Conservation (phyloP, 352 stramenopile genomes). For the Hyaloperonospora arabidopsidis region DNA sequence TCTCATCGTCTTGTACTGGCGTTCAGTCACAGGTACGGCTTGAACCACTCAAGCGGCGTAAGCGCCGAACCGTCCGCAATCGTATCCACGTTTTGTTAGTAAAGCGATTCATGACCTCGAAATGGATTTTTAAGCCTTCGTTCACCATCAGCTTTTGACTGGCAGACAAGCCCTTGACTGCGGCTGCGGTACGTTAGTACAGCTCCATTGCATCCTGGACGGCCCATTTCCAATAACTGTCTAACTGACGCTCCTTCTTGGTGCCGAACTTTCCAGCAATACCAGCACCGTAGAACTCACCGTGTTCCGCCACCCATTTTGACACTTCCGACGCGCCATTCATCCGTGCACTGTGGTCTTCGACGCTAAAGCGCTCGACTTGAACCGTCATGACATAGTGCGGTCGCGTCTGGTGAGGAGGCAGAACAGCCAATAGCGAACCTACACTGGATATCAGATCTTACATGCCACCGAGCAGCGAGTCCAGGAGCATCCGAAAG, state of each 20-base stretch:
- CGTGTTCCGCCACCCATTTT: conserved; percentile 48
- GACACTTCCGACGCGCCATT: conserved; percentile 42
- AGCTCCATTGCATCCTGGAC: conserved; percentile 60
- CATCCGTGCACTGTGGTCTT: conserved; percentile 33
- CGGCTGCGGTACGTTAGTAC: conserved; percentile 44
- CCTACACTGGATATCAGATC: conserved; percentile 37
- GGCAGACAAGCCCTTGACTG: conserved; percentile 12
- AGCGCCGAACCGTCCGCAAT: conserved; percentile 26
- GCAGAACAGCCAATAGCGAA: conserved; percentile 47
- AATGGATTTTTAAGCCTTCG: conserved; percentile 30
- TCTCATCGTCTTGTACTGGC: no score
- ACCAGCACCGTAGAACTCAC: conserved; percentile 43
- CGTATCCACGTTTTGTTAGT: conserved; percentile 44
- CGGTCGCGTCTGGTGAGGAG: conserved; percentile 39
- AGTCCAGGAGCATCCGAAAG: conserved; percentile 65
- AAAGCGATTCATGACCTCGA: conserved; percentile 45
- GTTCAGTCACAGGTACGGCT: conserved; percentile 36
- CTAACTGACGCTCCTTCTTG: conserved; percentile 66
- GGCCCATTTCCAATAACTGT: conserved; percentile 81
- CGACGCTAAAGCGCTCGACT: conserved; percentile 54
- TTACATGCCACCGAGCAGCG: conserved; percentile 38
- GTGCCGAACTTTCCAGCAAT: conserved; percentile 60
- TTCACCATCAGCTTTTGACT: conserved; percentile 22
- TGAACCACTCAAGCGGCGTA: conserved; percentile 49
- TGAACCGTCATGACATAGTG: conserved; percentile 62